A percentile compares a stretch with the other conserved stretches of the same genome.
Evolutionary conservation across 2,329 filamentous ascomycete species (phyloP).

Genomic region (Graphium sp.): DNA sequence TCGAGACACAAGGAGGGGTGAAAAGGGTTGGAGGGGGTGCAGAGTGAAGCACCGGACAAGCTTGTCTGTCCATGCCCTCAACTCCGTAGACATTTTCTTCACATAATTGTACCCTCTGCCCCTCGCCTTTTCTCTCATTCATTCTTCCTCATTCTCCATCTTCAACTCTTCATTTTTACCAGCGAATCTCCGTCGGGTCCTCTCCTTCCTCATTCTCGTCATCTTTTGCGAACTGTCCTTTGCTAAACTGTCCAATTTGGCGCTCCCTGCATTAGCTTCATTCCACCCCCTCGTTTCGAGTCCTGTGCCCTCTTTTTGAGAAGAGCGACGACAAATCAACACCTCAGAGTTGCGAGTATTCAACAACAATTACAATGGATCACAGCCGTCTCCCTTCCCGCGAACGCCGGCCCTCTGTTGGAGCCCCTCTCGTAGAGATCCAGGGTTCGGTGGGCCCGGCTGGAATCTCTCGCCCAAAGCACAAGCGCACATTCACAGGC

Average conservation of each 20-base stretch:
- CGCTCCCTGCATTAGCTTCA: no score
- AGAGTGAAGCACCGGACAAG: slow-evolving; percentile 1
- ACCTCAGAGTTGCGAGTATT: no score
- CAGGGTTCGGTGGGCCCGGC: slow-evolving; percentile 73
- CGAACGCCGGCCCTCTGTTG: slow-evolving; percentile 66
- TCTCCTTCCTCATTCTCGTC: no score
- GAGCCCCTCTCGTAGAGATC: slow-evolving; percentile 74
- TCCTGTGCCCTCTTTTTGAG: background rate
- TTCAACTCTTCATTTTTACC: no score
- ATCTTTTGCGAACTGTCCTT: no score
- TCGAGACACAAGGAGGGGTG: background rate
- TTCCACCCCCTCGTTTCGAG: no score
- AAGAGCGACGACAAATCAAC: slow-evolving; percentile 1
- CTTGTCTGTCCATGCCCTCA: slow-evolving; percentile 1
- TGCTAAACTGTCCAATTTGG: no score
- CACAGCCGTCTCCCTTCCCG: slow-evolving; percentile 28
- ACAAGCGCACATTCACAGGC: slow-evolving; percentile 92
- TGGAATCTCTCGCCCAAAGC: slow-evolving; percentile 77
- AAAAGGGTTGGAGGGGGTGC: background rate
- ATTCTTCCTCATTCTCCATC: no score
- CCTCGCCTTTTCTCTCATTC: no score
- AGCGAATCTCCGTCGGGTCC: no score
- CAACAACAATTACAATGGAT: background rate
- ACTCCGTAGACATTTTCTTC: background rate
- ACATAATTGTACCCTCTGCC: no score